phyloP scores from a whole-genome alignment of 1,284 basidiomycete genomes.

The Sphagnurus paluster region DNA sequence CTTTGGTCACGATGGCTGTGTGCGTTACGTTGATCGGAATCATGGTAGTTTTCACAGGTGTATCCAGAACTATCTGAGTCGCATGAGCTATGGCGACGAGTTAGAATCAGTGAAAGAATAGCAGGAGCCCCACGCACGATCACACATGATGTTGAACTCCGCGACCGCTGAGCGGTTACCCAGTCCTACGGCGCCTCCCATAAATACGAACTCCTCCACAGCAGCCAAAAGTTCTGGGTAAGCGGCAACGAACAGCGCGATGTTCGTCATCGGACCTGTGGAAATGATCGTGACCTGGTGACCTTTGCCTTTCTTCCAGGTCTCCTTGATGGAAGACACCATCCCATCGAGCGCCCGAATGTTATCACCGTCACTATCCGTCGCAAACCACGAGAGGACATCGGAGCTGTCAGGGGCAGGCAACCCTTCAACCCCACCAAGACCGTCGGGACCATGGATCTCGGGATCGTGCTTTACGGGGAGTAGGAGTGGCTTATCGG shows the following conservation, averaged over 20 bases:
- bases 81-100: conserved; percentile 60
- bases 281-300: conserved; percentile 67
- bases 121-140: conserved; percentile 52
- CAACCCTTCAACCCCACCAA: conserved; percentile 79
- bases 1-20: conserved; percentile 67
- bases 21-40: conserved; percentile 86
- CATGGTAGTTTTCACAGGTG: conserved; percentile 57
- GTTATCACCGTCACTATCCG: conserved; percentile 35
- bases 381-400: conserved; percentile 50
- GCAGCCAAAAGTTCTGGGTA: conserved; percentile 71
- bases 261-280: conserved; percentile 83
- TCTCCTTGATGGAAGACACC: conserved; percentile 49
- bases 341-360: conserved; percentile 68
- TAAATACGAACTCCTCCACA: conserved; percentile 79
- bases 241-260: conserved; percentile 72
- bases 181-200: conserved; percentile 86
- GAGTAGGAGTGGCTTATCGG: conserved; percentile 61
- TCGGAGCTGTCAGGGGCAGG: conserved; percentile 45
- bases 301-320: conserved; percentile 56
- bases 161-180: conserved; percentile 79
- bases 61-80: conserved; percentile 71
- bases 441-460: conserved; percentile 79
- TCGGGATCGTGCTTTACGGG: conserved; percentile 58
- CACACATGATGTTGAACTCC: conserved; percentile 83
- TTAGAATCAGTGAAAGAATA: neutral